Base-by-base conservation (phyloP, 805 yeast species). In the Zygotorulaspora sp. region DNA sequence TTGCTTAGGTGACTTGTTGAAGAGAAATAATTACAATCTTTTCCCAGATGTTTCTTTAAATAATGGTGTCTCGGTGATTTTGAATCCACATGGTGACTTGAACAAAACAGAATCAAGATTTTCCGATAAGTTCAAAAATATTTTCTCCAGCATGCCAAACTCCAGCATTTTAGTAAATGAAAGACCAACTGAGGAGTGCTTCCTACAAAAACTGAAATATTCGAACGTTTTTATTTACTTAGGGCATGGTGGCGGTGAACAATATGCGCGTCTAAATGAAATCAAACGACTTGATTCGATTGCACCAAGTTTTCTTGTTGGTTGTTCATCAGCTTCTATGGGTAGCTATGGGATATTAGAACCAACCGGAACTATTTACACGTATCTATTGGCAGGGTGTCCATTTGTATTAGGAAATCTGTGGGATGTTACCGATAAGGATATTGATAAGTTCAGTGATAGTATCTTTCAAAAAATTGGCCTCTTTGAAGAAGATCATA, bases 231-330 rank as follows among this genome's bases (percentile, higher is more conserved):
- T 82, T 48, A 66, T 90, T 0, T 92, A 85, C 57, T 69, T 89
- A 38, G 99, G 99, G 0, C 99, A 92, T 62, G 97, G 97, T 0
- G 92, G 96, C 4, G 96, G 97, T n/a, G 90, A 86, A 45, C 88
- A 83, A 44, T 87, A 78, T 53, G 65, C 86, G 8, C 69, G 78
- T 20, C 67, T 80, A 1, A 68, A 77, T 4, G 61, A 73, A 0
- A 61, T 88, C 29, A 74, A 74, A 36, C 62, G 65, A 8, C 56
- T 69, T 40, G 39, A 49, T 2, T 41, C 36, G 0, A 57, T 78
- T 7, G 78, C 88, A 0, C 84, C 88, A 1, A 63, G 74, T 18
- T 67, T 88, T 30, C 66, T 92, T 15, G 63, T 92, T 31, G 99
- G 99, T 0, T 92, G 99, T 51, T 84, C 95, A 0, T 90, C 97